Evolutionary conservation across 257 asterid species (phyloP).

Genomic region (Solanum chiquidenum): DNA sequence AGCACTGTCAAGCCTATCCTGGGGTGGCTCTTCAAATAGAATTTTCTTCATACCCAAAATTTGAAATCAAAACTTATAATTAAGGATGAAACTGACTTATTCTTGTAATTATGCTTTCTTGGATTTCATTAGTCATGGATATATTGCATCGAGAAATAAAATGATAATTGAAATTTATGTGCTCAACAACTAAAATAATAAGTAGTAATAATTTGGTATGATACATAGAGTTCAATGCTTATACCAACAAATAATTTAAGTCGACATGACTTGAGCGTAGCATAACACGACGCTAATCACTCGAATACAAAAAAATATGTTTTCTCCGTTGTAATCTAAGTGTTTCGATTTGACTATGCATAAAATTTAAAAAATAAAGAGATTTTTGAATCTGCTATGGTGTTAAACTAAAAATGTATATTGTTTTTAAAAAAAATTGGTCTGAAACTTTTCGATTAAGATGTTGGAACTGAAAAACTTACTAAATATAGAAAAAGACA

Average conservation of each 20-base stretch:
- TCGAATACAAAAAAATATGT: not conserved
- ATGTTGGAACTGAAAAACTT: too few relatives aligned
- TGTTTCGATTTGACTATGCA: not conserved
- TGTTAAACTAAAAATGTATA: too few relatives aligned
- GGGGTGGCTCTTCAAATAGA: fast-evolving
- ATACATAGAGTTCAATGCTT: not conserved
- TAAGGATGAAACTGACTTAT: not conserved
- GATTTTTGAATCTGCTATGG: not conserved
- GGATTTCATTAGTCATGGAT: not conserved
- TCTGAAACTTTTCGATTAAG: not conserved
- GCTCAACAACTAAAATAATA: not conserved
- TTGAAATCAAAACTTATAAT: too few relatives aligned
- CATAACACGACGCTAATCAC: not conserved
- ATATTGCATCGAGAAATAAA: not conserved
- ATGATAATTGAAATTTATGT: not conserved
- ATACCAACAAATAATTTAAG: not conserved
- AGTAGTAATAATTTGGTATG: not conserved
- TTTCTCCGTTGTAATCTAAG: not conserved
- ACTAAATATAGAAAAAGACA: too few relatives aligned
- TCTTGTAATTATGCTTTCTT: not conserved
- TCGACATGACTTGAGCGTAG: not conserved
- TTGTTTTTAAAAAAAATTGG: too few relatives aligned
- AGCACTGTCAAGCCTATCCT: not conserved
- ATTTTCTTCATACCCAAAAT: not conserved
- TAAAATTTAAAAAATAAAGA: too few relatives aligned